Conservation (phyloP, 1,139 yeast species). For the Suhomyces bolitotheri region DNA sequence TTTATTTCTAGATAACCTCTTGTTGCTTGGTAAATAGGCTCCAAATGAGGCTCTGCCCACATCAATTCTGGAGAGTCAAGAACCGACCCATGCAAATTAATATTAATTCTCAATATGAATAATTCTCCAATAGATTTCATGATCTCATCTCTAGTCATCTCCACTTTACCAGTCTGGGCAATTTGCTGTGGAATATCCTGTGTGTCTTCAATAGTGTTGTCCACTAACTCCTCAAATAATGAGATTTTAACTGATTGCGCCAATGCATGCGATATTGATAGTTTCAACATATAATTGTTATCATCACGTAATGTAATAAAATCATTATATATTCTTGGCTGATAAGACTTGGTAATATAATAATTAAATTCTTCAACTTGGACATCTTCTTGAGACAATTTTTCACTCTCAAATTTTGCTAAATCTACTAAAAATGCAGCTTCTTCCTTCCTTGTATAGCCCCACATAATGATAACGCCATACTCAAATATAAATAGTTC, state of each 20-base stretch:
- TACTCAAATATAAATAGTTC: slow-evolving; percentile 90
- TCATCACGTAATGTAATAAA: slow-evolving; percentile 91
- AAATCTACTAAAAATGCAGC: slow-evolving; percentile 77
- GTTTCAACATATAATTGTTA: slow-evolving; percentile 82
- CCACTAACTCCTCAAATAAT: slow-evolving; percentile 89
- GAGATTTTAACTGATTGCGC: slow-evolving; percentile 95
- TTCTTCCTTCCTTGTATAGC: slow-evolving; percentile 83
- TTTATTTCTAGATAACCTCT: slow-evolving; percentile 92
- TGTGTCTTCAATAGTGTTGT: slow-evolving; percentile 93
- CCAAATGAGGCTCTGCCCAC: slow-evolving; percentile 99
- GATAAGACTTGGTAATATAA: slow-evolving; percentile 88
- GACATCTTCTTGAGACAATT: slow-evolving; percentile 84
- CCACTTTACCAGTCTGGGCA: slow-evolving; percentile 91
- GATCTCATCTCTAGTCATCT: slow-evolving; percentile 89
- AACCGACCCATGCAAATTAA: slow-evolving; percentile 92
- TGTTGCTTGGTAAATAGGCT: slow-evolving; percentile 95
- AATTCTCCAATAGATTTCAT: slow-evolving; percentile 97
- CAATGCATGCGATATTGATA: slow-evolving; percentile 86
- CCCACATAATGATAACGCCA: slow-evolving; percentile 96
- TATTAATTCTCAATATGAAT: slow-evolving; percentile 84
- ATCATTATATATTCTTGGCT: slow-evolving; percentile 93
- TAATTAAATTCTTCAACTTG: slow-evolving; percentile 94
- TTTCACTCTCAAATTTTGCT: slow-evolving; percentile 87
- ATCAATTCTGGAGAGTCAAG: slow-evolving; percentile 94
- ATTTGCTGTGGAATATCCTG: slow-evolving; percentile 96